Percentiles rank a stretch among this genome's conserved stretches.
phyloP scores from a whole-genome alignment of 2,329 filamentous ascomycete species.

The Setomelanomma holmii region DNA sequence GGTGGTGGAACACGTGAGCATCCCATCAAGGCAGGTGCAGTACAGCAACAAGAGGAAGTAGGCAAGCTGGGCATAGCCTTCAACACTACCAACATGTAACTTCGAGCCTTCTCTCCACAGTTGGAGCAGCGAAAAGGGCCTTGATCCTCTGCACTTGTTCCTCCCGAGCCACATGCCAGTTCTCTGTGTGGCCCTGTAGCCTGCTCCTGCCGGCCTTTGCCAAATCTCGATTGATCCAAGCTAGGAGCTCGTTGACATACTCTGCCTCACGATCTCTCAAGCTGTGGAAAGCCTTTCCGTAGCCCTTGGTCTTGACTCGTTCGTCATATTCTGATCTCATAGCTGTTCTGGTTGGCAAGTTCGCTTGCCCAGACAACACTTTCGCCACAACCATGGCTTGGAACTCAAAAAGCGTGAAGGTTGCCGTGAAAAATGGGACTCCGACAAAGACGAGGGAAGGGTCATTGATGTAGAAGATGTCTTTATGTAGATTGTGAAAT shows the following conservation, averaged over 20 bases:
- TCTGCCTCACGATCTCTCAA: constrained; percentile 49
- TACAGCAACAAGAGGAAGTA: no score
- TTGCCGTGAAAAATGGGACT: constrained; percentile 70
- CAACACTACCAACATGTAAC: constrained; percentile 14
- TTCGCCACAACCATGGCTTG: constrained; percentile 69
- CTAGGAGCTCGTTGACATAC: constrained; percentile 51
- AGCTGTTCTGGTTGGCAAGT: constrained; percentile 53
- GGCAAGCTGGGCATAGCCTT: not conserved
- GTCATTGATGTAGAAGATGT: constrained; percentile 75
- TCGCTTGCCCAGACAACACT: constrained; percentile 60
- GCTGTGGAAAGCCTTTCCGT: constrained; percentile 55
- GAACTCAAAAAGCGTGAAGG: constrained; percentile 74
- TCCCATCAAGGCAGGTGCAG: no score
- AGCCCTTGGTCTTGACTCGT: constrained; percentile 47
- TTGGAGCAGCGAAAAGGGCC: constrained; percentile 29
- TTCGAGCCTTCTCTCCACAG: constrained; percentile 5
- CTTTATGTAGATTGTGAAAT: constrained; percentile 71
- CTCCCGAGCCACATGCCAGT: constrained; percentile 46
- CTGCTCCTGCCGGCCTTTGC: constrained; percentile 15
- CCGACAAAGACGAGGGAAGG: constrained; percentile 70
- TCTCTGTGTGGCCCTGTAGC: constrained; percentile 45
- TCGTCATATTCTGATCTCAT: constrained; percentile 54
- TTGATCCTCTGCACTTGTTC: constrained; percentile 42
- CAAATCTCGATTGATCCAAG: constrained; percentile 48
- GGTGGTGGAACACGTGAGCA: no score